Conservation (phyloP, 2,329 filamentous ascomycete species). For the Thelonectria rubi region DNA sequence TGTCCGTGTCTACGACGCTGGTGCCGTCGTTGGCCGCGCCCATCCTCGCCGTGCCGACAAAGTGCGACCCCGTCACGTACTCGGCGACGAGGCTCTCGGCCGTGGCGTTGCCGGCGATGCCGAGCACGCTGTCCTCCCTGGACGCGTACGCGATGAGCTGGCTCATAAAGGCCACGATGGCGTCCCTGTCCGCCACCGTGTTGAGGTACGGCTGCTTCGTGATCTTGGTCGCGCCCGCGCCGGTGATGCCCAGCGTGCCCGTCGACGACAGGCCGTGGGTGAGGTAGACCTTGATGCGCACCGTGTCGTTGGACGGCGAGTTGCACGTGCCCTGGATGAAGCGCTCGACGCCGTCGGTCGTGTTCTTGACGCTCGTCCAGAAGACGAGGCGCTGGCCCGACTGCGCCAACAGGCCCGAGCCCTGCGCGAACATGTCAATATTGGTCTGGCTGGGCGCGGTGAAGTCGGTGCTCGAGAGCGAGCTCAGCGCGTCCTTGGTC, state of each 20-base stretch:
- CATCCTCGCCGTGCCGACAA: slow-evolving; percentile 69
- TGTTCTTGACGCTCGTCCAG: slow-evolving; percentile 55
- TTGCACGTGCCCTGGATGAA: slow-evolving; percentile 58
- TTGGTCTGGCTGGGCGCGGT: slow-evolving; percentile 42
- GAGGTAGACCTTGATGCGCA: slow-evolving; percentile 60
- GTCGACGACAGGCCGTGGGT: slow-evolving; percentile 59
- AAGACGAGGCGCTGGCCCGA: slow-evolving; percentile 57
- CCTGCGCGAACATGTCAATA: slow-evolving; percentile 47
- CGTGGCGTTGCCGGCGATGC: slow-evolving; percentile 55
- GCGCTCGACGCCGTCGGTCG: slow-evolving; percentile 49
- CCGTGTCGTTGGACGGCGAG: slow-evolving; percentile 51
- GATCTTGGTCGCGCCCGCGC: slow-evolving; percentile 53
- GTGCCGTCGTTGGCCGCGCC: slow-evolving; percentile 63
- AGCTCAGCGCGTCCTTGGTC: slow-evolving; percentile 56
- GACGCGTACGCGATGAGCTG: slow-evolving; percentile 72
- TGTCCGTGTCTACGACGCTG: slow-evolving; percentile 69
- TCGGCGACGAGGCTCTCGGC: slow-evolving; percentile 65
- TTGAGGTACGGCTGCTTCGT: slow-evolving; percentile 49
- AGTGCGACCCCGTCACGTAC: slow-evolving; percentile 60
- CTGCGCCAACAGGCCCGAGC: slow-evolving; percentile 54
- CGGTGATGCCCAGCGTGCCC: slow-evolving; percentile 54
- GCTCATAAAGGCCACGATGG: slow-evolving; percentile 59
- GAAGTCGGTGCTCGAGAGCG: slow-evolving; percentile 33
- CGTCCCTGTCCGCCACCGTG: slow-evolving; percentile 48
- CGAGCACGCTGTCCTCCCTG: slow-evolving; percentile 65